A percentile compares a stretch with the other conserved stretches of the same genome.
Evolutionary conservation across 2,329 filamentous ascomycete genomes (phyloP).

Genomic region (Cladosporium sp.): DNA sequence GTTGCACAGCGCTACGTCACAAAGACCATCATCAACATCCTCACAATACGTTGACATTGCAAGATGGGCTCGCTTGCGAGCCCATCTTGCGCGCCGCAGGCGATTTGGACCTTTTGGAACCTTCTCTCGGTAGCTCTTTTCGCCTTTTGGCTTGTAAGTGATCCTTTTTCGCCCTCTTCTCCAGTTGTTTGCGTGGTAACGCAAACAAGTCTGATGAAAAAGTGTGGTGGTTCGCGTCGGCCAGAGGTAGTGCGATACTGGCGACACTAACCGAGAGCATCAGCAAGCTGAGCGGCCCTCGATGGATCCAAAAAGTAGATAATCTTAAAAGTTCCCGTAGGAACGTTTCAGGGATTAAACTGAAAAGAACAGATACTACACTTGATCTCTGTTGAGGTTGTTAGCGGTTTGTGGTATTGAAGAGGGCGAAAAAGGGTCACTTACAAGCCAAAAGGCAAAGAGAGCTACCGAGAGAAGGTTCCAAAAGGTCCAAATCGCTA

Average conservation of each 20-base stretch:
- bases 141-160: background rate
- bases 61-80: too few species aligned
- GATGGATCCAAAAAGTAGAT: slow-evolving; percentile 13
- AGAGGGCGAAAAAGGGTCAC: too few species aligned
- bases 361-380: slow-evolving; percentile 19
- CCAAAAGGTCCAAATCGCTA: background rate
- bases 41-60: too few species aligned
- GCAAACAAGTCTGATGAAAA: slow-evolving; percentile 13
- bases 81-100: too few species aligned
- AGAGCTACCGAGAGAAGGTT: background rate
- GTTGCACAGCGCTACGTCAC: background rate
- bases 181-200: slow-evolving; percentile 7
- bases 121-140: slow-evolving; percentile 4
- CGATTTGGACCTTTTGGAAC: background rate
- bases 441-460: slow-evolving; percentile 6
- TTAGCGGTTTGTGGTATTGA: too few species aligned
- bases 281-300: slow-evolving; percentile 15
- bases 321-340: slow-evolving; percentile 12
- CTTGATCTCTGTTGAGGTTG: too few species aligned
- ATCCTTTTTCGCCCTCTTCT: too few species aligned
- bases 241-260: slow-evolving; percentile 17
- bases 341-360: slow-evolving; percentile 17
- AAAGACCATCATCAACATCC: too few species aligned
- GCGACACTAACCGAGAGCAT: slow-evolving; percentile 18
- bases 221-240: slow-evolving; percentile 7